Evolutionary conservation across 225 moss, liverwort and hornwort species (phyloP), one percentile per base, ranked within the genome.

Genomic region (Rhytidiadelphus loreus): DNA sequence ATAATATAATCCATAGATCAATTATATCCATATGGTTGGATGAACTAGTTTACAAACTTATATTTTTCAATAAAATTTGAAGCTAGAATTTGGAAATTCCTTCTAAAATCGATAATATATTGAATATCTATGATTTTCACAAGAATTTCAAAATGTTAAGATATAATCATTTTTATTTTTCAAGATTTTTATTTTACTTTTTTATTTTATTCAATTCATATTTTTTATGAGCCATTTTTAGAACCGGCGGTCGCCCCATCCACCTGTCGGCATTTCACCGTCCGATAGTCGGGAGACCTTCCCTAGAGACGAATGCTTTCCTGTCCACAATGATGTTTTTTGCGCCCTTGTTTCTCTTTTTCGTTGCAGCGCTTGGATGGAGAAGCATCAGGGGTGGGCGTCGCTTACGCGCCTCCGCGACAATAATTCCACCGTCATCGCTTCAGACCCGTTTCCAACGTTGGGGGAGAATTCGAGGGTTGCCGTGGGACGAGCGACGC

Each of bases 311-410:
- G 57, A 86, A 68, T 46, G 63, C 82, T 41, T 87, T 76, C 90
- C 58, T 83, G 60, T 70, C 70, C 78, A 70, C 69, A 71, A 16
- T 37, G 62, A 71, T 62, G 84, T 78, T 55, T 52, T 11, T 17
- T 20, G 14, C 22, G 9, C 14, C 83, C 22, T 41, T 21, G 16
- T 11, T 10, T 41, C 8, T 16, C 30, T 22, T 58, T 11, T n/a
- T 81, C 70, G n/a, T 85, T 82, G 88, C 44, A 76, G 53, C 35
- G 66, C 33, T 82, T 88, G 83, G 85, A 89, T 91, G 91, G 93
- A 93, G 88, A 91, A 90, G 89, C 95, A 94, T 11, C 89, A 88
- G 33, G 95, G 95, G 24, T 94, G 95, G 95, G 87, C 94, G 85
- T 87, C 90, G 59, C 79, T 95, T 20, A 93, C 94, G 44, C 93